These are phyloP conservation scores for Leccinum truebloodii DNA, from an alignment of 768 basidiomycete species.

Conservation along the genomic window DNA sequence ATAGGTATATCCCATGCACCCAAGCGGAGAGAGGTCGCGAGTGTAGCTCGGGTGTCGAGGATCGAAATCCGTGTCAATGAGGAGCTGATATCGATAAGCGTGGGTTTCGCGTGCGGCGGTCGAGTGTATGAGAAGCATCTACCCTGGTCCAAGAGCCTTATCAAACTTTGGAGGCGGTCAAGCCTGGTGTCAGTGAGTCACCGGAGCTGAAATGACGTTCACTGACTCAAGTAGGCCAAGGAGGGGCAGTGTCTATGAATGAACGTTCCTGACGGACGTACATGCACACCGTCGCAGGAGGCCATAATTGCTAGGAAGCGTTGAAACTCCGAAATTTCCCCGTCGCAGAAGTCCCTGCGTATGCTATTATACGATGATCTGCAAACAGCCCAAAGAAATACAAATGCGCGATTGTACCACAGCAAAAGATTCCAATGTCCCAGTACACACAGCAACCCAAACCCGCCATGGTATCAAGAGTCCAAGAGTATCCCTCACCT, in stretches of 20 bases:
- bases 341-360: conserved; percentile 8
- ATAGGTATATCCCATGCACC: neutral
- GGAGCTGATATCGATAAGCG: conserved; percentile 3
- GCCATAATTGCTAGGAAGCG: conserved; percentile 20
- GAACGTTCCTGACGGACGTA: conserved; percentile 5
- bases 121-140: neutral
- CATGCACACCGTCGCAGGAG: conserved; percentile 3
- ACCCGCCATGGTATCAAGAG: conserved; percentile 26
- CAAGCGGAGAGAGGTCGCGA: neutral
- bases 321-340: conserved; percentile 16
- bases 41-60: conserved; percentile 10
- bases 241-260: neutral
- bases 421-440: conserved; percentile 20
- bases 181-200: conserved; percentile 20
- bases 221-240: conserved; percentile 1
- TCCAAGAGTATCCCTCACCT: conserved; percentile 5
- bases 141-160: conserved; percentile 5
- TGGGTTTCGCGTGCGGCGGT: conserved; percentile 10
- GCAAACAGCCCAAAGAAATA: conserved; percentile 22
- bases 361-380: conserved; percentile 16
- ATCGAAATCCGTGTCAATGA: neutral
- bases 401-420: conserved; percentile 21
- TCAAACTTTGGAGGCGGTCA: conserved; percentile 5
- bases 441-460: conserved; percentile 16
- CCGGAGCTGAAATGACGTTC: conserved; percentile 16